phyloP scores from a whole-genome alignment of 2,329 filamentous ascomycete genomes.

The Metarhizium robertsii region DNA sequence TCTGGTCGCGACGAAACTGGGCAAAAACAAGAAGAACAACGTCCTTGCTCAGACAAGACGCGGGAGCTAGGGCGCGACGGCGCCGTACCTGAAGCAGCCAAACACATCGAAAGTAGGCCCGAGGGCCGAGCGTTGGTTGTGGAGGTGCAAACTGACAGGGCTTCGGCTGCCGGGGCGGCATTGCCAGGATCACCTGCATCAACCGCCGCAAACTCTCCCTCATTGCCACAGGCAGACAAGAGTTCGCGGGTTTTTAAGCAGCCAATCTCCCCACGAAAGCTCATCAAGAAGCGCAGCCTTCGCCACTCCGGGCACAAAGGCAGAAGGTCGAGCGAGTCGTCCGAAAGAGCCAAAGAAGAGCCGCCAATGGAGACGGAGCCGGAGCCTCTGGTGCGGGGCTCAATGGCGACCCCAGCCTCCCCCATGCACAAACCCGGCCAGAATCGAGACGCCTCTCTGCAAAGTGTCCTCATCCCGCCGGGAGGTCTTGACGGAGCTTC shows the following conservation, averaged over 20 bases:
- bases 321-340: slow-evolving; percentile 17
- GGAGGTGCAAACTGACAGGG: slow-evolving; percentile 2
- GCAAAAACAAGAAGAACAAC: not conserved
- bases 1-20: slow-evolving; percentile 13
- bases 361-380: slow-evolving; percentile 9
- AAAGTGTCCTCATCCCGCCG: not conserved
- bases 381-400: slow-evolving; percentile 17
- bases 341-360: slow-evolving; percentile 4
- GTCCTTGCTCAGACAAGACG: not conserved
- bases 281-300: slow-evolving; percentile 19
- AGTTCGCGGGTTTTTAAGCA: not conserved
- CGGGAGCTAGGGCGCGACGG: not conserved
- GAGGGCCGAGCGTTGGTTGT: slow-evolving; percentile 8
- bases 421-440: slow-evolving; percentile 6
- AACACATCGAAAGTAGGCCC: slow-evolving; percentile 6
- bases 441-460: slow-evolving; percentile 9
- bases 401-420: slow-evolving; percentile 11
- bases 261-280: slow-evolving; percentile 8
- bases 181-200: not conserved
- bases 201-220: not conserved
- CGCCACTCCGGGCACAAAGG: slow-evolving; percentile 15
- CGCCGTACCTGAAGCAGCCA: slow-evolving; percentile 1
- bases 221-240: not conserved
- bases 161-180: slow-evolving; percentile 11
- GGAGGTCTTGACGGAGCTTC: not conserved